Percentiles rank a stretch among this genome's conserved stretches.
These are phyloP conservation scores for Aspergillus neotritici DNA, from an alignment of 2,329 filamentous ascomycete species.

Conservation along the genomic window DNA sequence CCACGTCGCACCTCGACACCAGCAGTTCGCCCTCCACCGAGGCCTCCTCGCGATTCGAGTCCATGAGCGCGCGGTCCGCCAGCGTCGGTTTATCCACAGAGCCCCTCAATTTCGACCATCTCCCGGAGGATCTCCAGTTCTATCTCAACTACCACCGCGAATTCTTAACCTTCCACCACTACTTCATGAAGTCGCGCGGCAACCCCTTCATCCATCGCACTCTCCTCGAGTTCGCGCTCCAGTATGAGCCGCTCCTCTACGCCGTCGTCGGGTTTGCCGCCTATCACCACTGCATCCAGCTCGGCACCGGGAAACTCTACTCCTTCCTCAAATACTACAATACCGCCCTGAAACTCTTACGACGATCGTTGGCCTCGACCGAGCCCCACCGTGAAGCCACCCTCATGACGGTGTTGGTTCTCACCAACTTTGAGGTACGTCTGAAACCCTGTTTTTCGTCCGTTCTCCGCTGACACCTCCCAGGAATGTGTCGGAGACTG, in stretches of 20 bases:
- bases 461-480: slow-evolving; percentile 11
- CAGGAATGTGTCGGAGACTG: slow-evolving; percentile 94
- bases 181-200: slow-evolving; percentile 66
- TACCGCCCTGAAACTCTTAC: slow-evolving; percentile 70
- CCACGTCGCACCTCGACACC: slow-evolving; percentile 40
- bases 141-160: slow-evolving; percentile 74
- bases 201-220: slow-evolving; percentile 67
- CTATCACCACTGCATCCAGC: slow-evolving; percentile 71
- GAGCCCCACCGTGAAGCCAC: slow-evolving; percentile 68
- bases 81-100: slow-evolving; percentile 23
- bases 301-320: slow-evolving; percentile 66
- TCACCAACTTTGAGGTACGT: slow-evolving; percentile 85
- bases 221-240: slow-evolving; percentile 66
- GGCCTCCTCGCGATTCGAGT: slow-evolving; percentile 35
- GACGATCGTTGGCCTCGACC: slow-evolving; percentile 63
- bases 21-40: slow-evolving; percentile 51
- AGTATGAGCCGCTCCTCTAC: slow-evolving; percentile 76
- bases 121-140: slow-evolving; percentile 63
- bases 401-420: slow-evolving; percentile 79
- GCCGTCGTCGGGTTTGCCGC: slow-evolving; percentile 83
- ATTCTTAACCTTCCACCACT: slow-evolving; percentile 75
- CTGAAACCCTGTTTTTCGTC: slow-evolving; percentile 3
- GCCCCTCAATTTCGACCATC: slow-evolving; percentile 21
- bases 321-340: slow-evolving; percentile 89
- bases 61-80: slow-evolving; percentile 29